Base-by-base conservation (phyloP, 345 rosid genomes). In the Populus tremula region DNA sequence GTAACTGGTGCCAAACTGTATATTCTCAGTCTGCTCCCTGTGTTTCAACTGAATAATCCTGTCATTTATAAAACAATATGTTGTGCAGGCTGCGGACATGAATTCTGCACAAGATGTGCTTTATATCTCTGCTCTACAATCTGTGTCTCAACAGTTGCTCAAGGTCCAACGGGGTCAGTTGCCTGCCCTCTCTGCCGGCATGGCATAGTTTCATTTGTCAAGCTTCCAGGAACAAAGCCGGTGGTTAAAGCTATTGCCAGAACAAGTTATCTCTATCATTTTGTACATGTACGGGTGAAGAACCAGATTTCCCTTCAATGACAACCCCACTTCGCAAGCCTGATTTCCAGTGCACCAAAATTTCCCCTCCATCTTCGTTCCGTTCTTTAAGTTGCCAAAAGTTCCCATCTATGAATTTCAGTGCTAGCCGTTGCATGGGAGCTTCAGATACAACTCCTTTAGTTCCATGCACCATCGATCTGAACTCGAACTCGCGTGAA, bases 141-240 rank as follows among this genome's bases (percentile, higher is more conserved):
- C 80, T 84, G 86, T 79, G 50, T 90, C 63, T 79, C 91, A 17
- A 85, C 75, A 8, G 79, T 80, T 54, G 83, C 87, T 71, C 83
- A 82, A 78, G 91, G 90, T 63, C 87, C 92, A 9, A 63, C 86
- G 11, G 98, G 99, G 23, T 96, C 94, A 5, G 85, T 96, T 29
- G 87, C 98, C 6, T 93, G 99, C 75, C 99, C 97, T 50, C 94
- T 96, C 25, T 96, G 98, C 76, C 95, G 97, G 31, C 88, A 92
- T 12, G 93, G 98, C 62, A 92, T 93, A 63, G 90, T 89, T 74
- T 92, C 97, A 18, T 96, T 96, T 75, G 79, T 84, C 41, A 92
- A 81, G 86, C 94, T 93, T 21, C 91, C 92, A 0, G 90, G 80
- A 66, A 87, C 88, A 2, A 74, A 69, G 79, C 81, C 89, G 36